These are phyloP conservation scores for Favolaschia claudopus DNA, from an alignment of 768 basidiomycete genomes.

Conservation along the genomic window DNA sequence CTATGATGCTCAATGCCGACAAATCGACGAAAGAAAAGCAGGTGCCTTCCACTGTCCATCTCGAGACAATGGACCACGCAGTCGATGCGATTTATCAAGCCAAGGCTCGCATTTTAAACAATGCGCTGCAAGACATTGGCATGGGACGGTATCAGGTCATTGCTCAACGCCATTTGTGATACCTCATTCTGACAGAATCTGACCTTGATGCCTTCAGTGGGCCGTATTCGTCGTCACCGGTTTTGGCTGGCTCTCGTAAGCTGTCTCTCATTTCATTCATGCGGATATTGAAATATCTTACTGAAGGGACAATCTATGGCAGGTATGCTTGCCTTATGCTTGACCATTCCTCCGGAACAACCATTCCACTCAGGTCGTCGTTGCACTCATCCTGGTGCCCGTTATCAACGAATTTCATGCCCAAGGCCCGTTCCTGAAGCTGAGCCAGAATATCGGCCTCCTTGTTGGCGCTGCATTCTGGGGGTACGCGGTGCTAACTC, in stretches of 20 bases:
- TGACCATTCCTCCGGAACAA: no score
- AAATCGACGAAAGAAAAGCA: no score
- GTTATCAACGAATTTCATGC: conserved; percentile 58
- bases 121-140: conserved; percentile 59
- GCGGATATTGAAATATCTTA: background rate
- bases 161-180: background rate
- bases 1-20: no score
- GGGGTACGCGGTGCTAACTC: background rate
- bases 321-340: background rate
- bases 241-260: conserved; percentile 52
- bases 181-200: no score
- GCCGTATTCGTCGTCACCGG: conserved; percentile 46
- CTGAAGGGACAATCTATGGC: conserved; percentile 11
- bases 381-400: conserved; percentile 55
- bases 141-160: conserved; percentile 65
- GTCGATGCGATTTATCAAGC: conserved; percentile 55
- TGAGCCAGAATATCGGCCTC: conserved; percentile 62
- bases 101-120: conserved; percentile 56
- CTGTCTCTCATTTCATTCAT: background rate
- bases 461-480: conserved; percentile 45
- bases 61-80: background rate
- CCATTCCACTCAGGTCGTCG: conserved; percentile 39
- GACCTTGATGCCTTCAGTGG: conserved; percentile 35
- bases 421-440: conserved; percentile 54
- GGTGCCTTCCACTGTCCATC: no score